Base-by-base conservation (phyloP, 2,329 filamentous ascomycete genomes). In the Aaosphaeria arxii region DNA sequence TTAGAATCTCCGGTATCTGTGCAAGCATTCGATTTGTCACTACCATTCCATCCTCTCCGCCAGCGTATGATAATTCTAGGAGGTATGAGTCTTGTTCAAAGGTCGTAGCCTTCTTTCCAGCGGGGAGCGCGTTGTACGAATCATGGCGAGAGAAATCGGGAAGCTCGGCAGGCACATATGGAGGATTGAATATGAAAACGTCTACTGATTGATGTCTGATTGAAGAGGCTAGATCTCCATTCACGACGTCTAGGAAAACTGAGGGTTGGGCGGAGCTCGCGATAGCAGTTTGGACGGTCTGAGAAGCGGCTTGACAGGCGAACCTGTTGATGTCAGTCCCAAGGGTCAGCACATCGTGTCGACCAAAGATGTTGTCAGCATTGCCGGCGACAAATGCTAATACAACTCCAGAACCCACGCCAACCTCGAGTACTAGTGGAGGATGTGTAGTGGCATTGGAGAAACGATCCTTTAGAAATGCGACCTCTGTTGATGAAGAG, bases 101-200 rank as follows among this genome's bases (percentile, higher is more conserved):
- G 7, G 63, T 57, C 1, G 63, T 64, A n/a, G 58, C 55, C 7
- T 52, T 49, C 35, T 61, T 46, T 31, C 59, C 59, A 6, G 53
- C 32, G 5, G 56, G 52, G 9, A 63, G 31, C 5, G 51, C 45
- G 40, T 71, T 69, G 54, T 64, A 70, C 13, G 45, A 49, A 13
- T 57, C 51, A 47, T 72, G 70, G 42, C 60, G 58, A 5, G 78
- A 71, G 33, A 80, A 70, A 28, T 71, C 67, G 1, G 92, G 91
- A 50, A 95, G 73, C 29, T 86, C 80, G 2, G 91, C 95, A 2
- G 94, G 94, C 11, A 99, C 94, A 67, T 99, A 99, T 0, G 94
- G 94, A 45, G 94, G 94, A 66, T 99, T 99, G 78, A 97, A 99
- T 30, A 99, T 80, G 53, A 99, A 78, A 7, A 99, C 80, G 65